phyloP scores from a whole-genome alignment of 75 land plant species.

The Adiantum capillusveneris region DNA sequence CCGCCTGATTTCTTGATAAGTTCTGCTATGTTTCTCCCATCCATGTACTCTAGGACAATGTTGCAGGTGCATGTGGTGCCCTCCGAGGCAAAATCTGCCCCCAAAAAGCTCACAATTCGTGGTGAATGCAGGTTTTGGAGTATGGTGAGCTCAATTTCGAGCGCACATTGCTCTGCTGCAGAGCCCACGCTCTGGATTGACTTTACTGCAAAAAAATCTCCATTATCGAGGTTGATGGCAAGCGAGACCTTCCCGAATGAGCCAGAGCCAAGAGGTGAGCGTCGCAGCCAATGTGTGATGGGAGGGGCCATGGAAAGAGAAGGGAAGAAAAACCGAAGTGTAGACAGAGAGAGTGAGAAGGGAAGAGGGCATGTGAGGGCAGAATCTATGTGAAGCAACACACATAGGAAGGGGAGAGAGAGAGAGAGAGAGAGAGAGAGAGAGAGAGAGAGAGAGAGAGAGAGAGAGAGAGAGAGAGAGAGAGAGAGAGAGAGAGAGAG shows the following conservation, averaged over 20 bases:
- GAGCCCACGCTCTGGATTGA: slow-evolving; percentile 5
- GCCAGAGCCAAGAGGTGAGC: slow-evolving; percentile 17
- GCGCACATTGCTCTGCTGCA: background rate
- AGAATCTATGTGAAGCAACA: too few relatives aligned
- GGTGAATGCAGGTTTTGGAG: background rate
- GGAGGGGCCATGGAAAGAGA: too few relatives aligned
- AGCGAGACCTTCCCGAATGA: slow-evolving; percentile 30
- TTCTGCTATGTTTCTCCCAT: background rate
- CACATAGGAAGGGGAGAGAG: too few relatives aligned
- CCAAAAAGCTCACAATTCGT: background rate
- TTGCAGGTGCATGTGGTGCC: background rate
- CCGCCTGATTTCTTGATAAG: slow-evolving; percentile 8
- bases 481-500: too few relatives aligned
- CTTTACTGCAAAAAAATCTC: slow-evolving; percentile 29
- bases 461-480: too few relatives aligned
- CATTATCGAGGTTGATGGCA: slow-evolving; percentile 17
- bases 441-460: too few relatives aligned
- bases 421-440: too few relatives aligned
- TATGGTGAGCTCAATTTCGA: background rate
- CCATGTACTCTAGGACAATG: slow-evolving; percentile 2
- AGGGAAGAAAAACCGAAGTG: background rate
- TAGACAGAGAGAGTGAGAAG: too few relatives aligned
- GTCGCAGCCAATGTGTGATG: background rate
- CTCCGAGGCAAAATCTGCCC: background rate
- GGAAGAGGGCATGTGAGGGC: too few relatives aligned